These are phyloP conservation scores for Silene latifolia DNA, from an alignment of 148 eudicot genomes.

Conservation along the genomic window DNA sequence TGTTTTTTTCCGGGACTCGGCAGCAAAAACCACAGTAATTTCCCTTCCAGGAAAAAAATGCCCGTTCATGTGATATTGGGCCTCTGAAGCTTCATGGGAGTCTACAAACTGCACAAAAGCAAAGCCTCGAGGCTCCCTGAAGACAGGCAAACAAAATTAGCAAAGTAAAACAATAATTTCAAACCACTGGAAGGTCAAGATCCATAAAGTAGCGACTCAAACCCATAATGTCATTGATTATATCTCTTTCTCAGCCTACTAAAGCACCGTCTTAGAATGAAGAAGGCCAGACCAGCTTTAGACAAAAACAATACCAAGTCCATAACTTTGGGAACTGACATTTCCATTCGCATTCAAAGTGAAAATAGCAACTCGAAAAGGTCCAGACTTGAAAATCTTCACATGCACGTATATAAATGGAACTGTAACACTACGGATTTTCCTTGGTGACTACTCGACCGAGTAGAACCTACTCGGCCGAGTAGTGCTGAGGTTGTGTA, in stretches of 20 bases:
- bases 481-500: no score
- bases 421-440: no score
- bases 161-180: neutral
- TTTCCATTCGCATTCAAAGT: conserved; percentile 50
- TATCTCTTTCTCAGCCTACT: conserved; percentile 35
- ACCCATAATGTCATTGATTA: conserved; percentile 25
- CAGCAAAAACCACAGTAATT: conserved; percentile 66
- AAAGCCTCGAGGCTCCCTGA: conserved; percentile 83
- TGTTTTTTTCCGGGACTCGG: conserved; percentile 64
- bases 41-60: conserved; percentile 69
- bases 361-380: conserved; percentile 59
- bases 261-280: conserved; percentile 31
- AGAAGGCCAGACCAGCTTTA: conserved; percentile 24
- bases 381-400: conserved; percentile 39
- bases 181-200: conserved; percentile 8
- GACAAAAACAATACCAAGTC: conserved; percentile 33
- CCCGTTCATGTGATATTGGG: conserved; percentile 69
- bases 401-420: conserved; percentile 34
- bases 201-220: conserved; percentile 11
- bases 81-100: conserved; percentile 62
- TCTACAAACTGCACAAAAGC: conserved; percentile 83
- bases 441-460: no score
- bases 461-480: no score
- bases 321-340: conserved; percentile 48
- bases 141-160: conserved; percentile 14